phyloP scores from a whole-genome alignment of 768 basidiomycete genomes.

The Pisolithus microcarpus region DNA sequence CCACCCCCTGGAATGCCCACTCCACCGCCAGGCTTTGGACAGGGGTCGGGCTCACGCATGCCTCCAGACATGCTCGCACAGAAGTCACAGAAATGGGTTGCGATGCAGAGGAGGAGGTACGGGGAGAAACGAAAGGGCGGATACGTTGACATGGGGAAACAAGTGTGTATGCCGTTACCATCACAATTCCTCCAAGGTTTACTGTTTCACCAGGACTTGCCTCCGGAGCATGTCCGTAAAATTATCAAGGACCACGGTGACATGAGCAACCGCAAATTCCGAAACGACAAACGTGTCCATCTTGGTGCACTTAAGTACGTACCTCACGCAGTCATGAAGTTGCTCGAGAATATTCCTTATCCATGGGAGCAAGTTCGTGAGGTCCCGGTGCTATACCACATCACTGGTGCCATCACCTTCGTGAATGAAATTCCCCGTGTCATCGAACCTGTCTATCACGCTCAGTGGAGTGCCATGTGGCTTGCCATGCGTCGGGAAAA shows the following conservation, averaged over 20 bases:
- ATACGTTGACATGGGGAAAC: constrained; percentile 88
- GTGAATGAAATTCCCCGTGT: constrained; percentile 97
- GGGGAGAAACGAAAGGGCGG: constrained; percentile 88
- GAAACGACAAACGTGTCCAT: constrained; percentile 99
- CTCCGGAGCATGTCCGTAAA: constrained; percentile 97
- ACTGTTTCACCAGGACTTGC: constrained; percentile 59
- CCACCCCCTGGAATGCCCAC: constrained; percentile 37
- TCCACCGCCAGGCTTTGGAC: constrained; percentile 22
- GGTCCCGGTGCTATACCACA: constrained; percentile 96
- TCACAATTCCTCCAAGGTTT: not conserved
- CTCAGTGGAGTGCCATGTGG: constrained; percentile 99
- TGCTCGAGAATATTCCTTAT: constrained; percentile 95
- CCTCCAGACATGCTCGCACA: constrained; percentile 69
- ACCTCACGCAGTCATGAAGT: constrained; percentile 98
- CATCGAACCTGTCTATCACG: constrained; percentile 96
- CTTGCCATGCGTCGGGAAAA: constrained; percentile 98
- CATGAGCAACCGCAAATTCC: constrained; percentile 99
- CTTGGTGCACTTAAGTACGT: constrained; percentile 97
- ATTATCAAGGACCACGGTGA: constrained; percentile 99
- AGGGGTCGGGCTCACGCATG: constrained; percentile 37
- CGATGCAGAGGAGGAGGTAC: constrained; percentile 88
- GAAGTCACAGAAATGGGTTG: constrained; percentile 95
- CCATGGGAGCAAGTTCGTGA: constrained; percentile 99
- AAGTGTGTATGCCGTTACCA: constrained; percentile 43
- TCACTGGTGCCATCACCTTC: constrained; percentile 98